Evolutionary conservation across 2,329 filamentous ascomycete species (phyloP), one percentile per base, ranked within the genome.

Genomic region (Whalleya microplaca): DNA sequence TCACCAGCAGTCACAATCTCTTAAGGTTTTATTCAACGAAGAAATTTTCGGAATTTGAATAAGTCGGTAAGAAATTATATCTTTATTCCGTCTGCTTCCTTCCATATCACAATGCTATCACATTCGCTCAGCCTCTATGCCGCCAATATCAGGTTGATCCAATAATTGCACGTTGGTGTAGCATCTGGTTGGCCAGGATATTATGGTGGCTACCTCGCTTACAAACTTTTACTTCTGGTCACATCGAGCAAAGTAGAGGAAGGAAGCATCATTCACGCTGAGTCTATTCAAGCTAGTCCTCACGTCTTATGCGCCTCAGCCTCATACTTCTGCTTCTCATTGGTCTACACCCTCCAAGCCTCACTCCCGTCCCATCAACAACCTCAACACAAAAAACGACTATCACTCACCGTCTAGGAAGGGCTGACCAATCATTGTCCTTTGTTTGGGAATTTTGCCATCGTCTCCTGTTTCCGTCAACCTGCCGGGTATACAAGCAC

Each of bases 251-350:
- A 55, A 51, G 42, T 16, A 47, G 9, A n/a, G 20, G 20, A 45
- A n/a, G 4, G 14, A 8, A 20, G 23, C 7, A 20, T 27, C 43
- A 45, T 7, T 21, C n/a, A 6, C n/a, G 14, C 40, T 45, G 42
- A 23, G 19, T 21, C 43, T 21, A 7, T 40, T 9, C 7, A 48
- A 6, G 29, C 41, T 18, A 10, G 21, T 20, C 41, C 21, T 40
- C 41, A 23, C 23, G 4, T 21, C 7, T 16, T 54, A 58, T 49
- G 45, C 51, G 55, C 29, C 60, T 60, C 57, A 56, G 55, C 58
- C 58, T 63, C 60, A 55, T 20, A 5, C 21, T 20, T 12, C 20
- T 16, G 5, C 12, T 10, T 12, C n/a, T 16, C 20, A 12, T 45
- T 45, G 43, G 32, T 37, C 32, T 37, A 14, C 32, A 12, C 43